These are phyloP conservation scores for Aphanomyces euteiches DNA, from an alignment of 352 stramenopile genomes.

Conservation along the genomic window DNA sequence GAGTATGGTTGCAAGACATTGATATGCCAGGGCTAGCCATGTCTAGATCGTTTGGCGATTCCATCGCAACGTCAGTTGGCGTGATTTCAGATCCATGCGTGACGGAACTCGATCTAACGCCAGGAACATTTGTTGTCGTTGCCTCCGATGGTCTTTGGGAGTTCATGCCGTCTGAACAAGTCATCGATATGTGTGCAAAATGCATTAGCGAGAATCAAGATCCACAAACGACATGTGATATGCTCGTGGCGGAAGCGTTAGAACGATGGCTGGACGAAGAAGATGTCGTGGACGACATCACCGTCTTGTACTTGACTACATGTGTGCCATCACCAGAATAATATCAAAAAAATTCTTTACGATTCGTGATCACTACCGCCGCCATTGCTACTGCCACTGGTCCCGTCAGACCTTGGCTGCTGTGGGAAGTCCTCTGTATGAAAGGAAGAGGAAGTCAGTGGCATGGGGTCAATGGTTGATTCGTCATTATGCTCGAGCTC, in stretches of 20 bases:
- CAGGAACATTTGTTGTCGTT: constrained; percentile 55
- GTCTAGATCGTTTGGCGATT: constrained; percentile 76
- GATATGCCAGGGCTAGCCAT: constrained; percentile 83
- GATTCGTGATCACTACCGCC: too few species aligned
- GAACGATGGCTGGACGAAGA: constrained; percentile 77
- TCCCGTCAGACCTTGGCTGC: too few species aligned
- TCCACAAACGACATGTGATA: constrained; percentile 64
- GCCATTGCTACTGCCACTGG: too few species aligned
- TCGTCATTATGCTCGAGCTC: constrained; percentile 5
- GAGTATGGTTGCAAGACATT: constrained; percentile 81
- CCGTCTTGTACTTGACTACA: constrained; percentile 32
- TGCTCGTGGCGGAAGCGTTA: constrained; percentile 59
- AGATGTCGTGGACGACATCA: constrained; percentile 82
- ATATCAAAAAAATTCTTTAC: too few species aligned
- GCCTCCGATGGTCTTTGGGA: constrained; percentile 84
- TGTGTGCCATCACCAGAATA: too few species aligned
- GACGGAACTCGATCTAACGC: constrained; percentile 34
- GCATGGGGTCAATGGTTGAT: too few species aligned
- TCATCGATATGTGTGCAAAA: constrained; percentile 53
- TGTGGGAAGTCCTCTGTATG: too few species aligned
- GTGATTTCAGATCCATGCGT: constrained; percentile 71
- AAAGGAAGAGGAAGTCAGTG: too few species aligned
- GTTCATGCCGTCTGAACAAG: constrained; percentile 72
- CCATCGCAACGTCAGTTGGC: constrained; percentile 71
- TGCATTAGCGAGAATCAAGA: constrained; percentile 49